Evolutionary conservation across 176 grass and related monocot species (phyloP), one percentile per base, ranked within the genome.

Genomic region (Bromus sterilis): DNA sequence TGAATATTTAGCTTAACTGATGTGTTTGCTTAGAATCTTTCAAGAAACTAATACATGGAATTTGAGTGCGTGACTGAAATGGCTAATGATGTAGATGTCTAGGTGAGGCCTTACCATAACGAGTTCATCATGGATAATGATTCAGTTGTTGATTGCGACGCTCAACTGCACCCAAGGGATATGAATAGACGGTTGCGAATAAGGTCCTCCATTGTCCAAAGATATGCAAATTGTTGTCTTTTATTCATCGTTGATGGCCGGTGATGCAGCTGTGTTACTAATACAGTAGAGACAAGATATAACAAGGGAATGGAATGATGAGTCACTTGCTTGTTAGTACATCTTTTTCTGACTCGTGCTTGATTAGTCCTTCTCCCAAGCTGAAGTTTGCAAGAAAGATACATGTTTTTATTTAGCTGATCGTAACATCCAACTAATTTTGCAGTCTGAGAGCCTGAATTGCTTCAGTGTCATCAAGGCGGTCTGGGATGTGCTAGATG

Each of bases 371-470:
- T 35, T 74, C 9, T 42, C 21, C 18, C 13, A 34, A 33, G 23
- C 73, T 57, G 21, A 40, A 30, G 11, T 55, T 21, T 56, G 39
- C 36, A 68, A 24, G 11, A 39, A 67, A 40, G 12, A 21, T 4
- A 11, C 1, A 9, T 11, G 30, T 65, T 30, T 77, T 82, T 61
- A 28, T 80, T 77, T 39, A 16, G 80, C 33, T 42, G 37, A 60
- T 11, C 41, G 69, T 56, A 43, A 13, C 55, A 76, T 80, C 39
- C 25, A 37, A 63, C 20, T 78, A 36, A 70, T 71, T 31, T 89
- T 76, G 78, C 86, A 98, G 95, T 91, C 90, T 41, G 95, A 93
- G 77, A 98, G 95, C 73, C 18, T 82, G 31, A 98, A 98, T 55
- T 98, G 92, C 83, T 95, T 91, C 79, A 72, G 53, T 32, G 86